Evolutionary conservation across 2,329 filamentous ascomycete genomes (phyloP), one percentile per base, ranked within the genome.

Genomic region (Neophaeococcomyces aloes): DNA sequence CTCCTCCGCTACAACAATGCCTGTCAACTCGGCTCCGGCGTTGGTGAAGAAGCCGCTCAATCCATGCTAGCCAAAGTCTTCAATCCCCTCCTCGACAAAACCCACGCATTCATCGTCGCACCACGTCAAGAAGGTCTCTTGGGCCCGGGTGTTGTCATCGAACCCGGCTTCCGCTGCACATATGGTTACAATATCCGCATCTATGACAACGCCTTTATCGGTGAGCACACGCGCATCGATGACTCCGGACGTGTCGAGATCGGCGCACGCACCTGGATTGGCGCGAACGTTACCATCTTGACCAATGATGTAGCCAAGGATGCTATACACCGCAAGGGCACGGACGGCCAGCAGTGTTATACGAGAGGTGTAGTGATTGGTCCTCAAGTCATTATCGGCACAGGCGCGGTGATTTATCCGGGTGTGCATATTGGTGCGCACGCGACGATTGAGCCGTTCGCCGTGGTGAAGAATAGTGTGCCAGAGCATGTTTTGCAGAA

Each of bases 141-240:
- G 4, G 86, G 86, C n/a, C 75, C 79, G 13, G 78, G 81, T 44
- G 81, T 85, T 4, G 71, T 81, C 32, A 83, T 98, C 19, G 86
- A 94, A 57, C 79, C 84, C 2, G 89, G 89, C 0, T 96, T 98
- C 61, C 80, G 74, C 36, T 95, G 89, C 60, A 87, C 95, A 57
- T 95, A 95, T 57, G 91, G 91, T 1, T 96, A 94, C 66, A 96
- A 98, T 61, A 83, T 96, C 55, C 75, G 76, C 37, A 83, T 98
- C 53, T 88, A 85, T 10, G 81, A 88, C 54, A 81, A 91, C 51
- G 86, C 93, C 2, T 76, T 81, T 44, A 83, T 98, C 53, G 85
- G 83, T 14, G 76, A 84, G 44, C 83, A 86, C 56, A 95, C 88
- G 62, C 81, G 79, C 19, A 81, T 96, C 57, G 78, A 88, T 44